Evolutionary conservation across 2,329 filamentous ascomycete genomes (phyloP).

Genomic region (Fusarium aywerte): DNA sequence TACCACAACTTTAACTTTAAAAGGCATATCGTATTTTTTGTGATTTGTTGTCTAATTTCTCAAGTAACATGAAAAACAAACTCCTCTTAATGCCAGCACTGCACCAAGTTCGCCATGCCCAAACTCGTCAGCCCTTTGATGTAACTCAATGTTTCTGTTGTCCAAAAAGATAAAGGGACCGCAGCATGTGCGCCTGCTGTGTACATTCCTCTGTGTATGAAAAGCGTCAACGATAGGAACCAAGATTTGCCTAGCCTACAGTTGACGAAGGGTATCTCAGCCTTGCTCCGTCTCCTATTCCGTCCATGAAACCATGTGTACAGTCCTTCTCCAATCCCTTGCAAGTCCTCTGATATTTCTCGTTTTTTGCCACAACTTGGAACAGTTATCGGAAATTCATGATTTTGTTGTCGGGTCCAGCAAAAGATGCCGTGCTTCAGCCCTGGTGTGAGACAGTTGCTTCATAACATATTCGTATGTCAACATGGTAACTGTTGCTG

Average conservation of each 20-base stretch:
- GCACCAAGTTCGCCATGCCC: constrained; percentile 30
- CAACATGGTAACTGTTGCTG: constrained; percentile 96
- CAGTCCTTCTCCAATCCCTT: constrained; percentile 22
- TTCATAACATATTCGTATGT: constrained; percentile 87
- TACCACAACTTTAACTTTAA: constrained; percentile 2
- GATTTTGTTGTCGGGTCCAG: constrained; percentile 26
- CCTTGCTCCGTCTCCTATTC: constrained; percentile 37
- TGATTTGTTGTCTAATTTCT: constrained; percentile 38
- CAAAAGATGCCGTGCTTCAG: constrained; percentile 50
- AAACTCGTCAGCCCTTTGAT: constrained; percentile 17
- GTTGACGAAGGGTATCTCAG: constrained; percentile 52
- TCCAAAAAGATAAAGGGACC: constrained; percentile 23
- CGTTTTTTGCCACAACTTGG: background rate
- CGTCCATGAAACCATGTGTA: constrained; percentile 34
- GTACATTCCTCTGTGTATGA: constrained; percentile 28
- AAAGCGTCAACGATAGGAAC: constrained; percentile 33
- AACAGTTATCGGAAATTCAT: constrained; percentile 24
- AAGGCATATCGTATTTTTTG: constrained; percentile 32
- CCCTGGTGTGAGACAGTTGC: constrained; percentile 58
- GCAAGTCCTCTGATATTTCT: constrained; percentile 23
- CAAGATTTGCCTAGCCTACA: constrained; percentile 51
- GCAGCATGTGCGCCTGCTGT: constrained; percentile 33
- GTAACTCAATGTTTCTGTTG: constrained; percentile 21
- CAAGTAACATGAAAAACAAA: constrained; percentile 29
- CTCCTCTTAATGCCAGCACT: constrained; percentile 33